Percentiles rank a stretch among this genome's conserved stretches.
These are phyloP conservation scores for Tephrocybe sp. DNA, from an alignment of 768 basidiomycete genomes.

Conservation along the genomic window DNA sequence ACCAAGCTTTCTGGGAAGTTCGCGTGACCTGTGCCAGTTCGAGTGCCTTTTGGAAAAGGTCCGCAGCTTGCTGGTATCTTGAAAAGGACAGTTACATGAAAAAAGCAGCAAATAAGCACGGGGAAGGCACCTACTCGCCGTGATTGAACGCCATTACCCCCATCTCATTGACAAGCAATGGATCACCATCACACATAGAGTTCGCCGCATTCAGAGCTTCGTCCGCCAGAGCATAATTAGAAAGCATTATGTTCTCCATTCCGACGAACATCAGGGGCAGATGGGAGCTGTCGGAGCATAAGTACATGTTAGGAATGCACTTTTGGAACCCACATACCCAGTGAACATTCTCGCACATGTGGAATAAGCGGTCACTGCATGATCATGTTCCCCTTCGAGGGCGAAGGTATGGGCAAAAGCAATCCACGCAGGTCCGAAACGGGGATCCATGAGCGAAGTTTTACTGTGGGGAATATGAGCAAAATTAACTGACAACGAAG, in stretches of 20 bases:
- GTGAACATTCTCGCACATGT: constrained; percentile 95
- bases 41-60: constrained; percentile 73
- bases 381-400: constrained; percentile 96
- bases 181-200: constrained; percentile 83
- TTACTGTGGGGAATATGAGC: constrained; percentile 59
- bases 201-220: constrained; percentile 86
- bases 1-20: constrained; percentile 82
- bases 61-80: constrained; percentile 74
- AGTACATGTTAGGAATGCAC: background rate
- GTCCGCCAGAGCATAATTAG: constrained; percentile 77
- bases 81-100: background rate
- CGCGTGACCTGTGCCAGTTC: constrained; percentile 85
- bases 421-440: constrained; percentile 96
- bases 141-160: constrained; percentile 92
- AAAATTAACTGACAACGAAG: background rate
- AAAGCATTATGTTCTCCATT: constrained; percentile 95
- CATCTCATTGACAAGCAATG: constrained; percentile 86
- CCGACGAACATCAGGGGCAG: constrained; percentile 94
- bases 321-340: constrained; percentile 58
- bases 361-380: constrained; percentile 97
- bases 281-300: constrained; percentile 69
- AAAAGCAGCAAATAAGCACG: background rate
- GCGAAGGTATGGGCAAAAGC: constrained; percentile 98
- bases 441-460: constrained; percentile 94
- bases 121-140: constrained; percentile 58